Evolutionary conservation across 805 yeast species (phyloP), one percentile per base, ranked within the genome.

Genomic region (Saccharomyces paradoxus): DNA sequence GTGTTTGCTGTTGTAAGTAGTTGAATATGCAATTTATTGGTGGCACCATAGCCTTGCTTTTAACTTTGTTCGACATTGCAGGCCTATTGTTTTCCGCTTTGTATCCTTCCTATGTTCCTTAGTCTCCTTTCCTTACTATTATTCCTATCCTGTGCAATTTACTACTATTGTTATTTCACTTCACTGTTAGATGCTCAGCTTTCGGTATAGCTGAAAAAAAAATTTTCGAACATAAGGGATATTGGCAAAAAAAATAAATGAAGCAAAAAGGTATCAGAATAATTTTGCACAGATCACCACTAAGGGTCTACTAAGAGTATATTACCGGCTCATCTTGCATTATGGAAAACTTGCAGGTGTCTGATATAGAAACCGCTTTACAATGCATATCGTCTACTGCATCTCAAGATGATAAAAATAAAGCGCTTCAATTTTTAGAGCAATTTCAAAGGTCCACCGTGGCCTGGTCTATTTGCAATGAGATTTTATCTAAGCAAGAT

Each of bases 21-120:
- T 87, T 86, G 77, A 91, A 94, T 50, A 94, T 81, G 66, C 90
- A 82, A 70, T 90, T 91, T 72, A 94, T 89, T 21, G 99, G 99
- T 53, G 97, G 96, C 51, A 90, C 80, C 75, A 83, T 79, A 2
- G 65, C 58, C 32, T 59, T 64, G 21, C 63, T 51, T 31, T 52
- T 53, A 13, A 51, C 56, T 53, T 2, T 60, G 47, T 9, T 37
- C 13, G 69, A 61, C 68, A 67, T 64, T 21, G 12, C 12, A 17
- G 13, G 12, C 22, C 3, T 37, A 24, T 37, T 37, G 24, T 10
- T 17, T 22, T 48, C 10, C 21, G 26, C 49, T 48, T 17, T 29
- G 12, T 46, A 17, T 22, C 30, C 47, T 37, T 17, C 24, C 13
- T 37, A 24, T 5, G 24, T 37, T 8, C 44, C 47, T 12, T 12